Evolutionary conservation across 2,329 filamentous ascomycete genomes (phyloP).

Genomic region (Ophiostoma pallidulum): DNA sequence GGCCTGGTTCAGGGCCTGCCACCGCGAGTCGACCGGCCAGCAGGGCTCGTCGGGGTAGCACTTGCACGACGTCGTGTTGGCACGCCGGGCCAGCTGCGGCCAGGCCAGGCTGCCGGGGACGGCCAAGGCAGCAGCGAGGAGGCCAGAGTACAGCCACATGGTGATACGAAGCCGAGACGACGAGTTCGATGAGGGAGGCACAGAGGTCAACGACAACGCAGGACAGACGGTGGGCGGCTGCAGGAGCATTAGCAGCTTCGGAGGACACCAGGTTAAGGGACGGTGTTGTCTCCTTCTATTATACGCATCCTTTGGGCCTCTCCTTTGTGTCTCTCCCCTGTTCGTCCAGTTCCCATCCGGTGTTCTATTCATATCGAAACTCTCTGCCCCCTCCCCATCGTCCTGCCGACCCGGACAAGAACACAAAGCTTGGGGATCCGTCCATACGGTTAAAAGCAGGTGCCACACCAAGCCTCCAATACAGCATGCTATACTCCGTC

Average conservation of each 20-base stretch:
- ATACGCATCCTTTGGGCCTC: no score
- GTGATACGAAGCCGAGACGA: neutral
- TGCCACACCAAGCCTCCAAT: neutral
- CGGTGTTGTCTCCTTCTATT: no score
- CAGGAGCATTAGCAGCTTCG: neutral
- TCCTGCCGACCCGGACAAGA: no score
- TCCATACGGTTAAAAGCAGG: slow-evolving; percentile 2
- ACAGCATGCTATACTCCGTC: slow-evolving; percentile 3
- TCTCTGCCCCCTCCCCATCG: no score
- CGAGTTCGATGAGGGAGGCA: no score
- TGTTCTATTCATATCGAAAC: no score
- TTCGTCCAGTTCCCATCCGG: no score
- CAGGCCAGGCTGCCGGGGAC: slow-evolving; percentile 1
- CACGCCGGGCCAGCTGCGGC: neutral
- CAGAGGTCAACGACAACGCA: no score
- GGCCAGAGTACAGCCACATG: slow-evolving; percentile 1
- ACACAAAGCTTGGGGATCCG: slow-evolving; percentile 3
- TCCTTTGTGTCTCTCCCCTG: no score
- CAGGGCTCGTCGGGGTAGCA: slow-evolving; percentile 13
- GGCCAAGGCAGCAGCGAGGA: neutral
- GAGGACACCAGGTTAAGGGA: no score
- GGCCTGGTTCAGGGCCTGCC: slow-evolving; percentile 11
- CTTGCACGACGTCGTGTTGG: slow-evolving; percentile 18
- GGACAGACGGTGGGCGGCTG: no score
- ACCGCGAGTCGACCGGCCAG: slow-evolving; percentile 10